Conservation (phyloP, 306 rosid species). For the Inga laurina region DNA sequence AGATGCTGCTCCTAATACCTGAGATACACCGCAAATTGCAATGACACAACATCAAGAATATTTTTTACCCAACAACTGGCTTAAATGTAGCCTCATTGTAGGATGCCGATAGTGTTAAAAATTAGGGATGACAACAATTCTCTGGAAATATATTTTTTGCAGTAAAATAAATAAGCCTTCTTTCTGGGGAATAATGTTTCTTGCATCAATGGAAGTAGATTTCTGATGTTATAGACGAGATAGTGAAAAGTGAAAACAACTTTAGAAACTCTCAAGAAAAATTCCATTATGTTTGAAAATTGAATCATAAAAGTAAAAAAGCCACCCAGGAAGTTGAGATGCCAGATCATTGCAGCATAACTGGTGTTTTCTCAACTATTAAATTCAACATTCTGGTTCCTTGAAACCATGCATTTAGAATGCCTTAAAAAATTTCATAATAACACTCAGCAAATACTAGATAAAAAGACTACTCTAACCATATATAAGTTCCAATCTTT, state of each 20-base stretch:
- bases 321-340: background rate
- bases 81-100: background rate
- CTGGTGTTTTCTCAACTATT: background rate
- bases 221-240: background rate
- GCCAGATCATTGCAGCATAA: background rate
- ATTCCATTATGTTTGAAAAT: background rate
- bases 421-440: constrained; percentile 2
- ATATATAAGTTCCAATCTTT: background rate
- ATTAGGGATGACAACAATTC: background rate
- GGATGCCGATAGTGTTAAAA: background rate
- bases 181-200: background rate
- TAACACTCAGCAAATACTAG: background rate
- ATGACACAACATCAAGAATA: background rate
- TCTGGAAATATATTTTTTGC: background rate
- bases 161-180: background rate
- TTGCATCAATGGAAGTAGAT: background rate
- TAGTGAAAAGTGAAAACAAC: background rate
- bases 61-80: background rate
- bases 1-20: constrained; percentile 93
- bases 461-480: background rate
- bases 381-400: background rate
- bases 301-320: background rate
- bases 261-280: background rate
- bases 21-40: background rate
- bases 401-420: background rate